These are phyloP conservation scores for Venturia pyrina DNA, from an alignment of 2,329 filamentous ascomycete genomes.

Conservation along the genomic window DNA sequence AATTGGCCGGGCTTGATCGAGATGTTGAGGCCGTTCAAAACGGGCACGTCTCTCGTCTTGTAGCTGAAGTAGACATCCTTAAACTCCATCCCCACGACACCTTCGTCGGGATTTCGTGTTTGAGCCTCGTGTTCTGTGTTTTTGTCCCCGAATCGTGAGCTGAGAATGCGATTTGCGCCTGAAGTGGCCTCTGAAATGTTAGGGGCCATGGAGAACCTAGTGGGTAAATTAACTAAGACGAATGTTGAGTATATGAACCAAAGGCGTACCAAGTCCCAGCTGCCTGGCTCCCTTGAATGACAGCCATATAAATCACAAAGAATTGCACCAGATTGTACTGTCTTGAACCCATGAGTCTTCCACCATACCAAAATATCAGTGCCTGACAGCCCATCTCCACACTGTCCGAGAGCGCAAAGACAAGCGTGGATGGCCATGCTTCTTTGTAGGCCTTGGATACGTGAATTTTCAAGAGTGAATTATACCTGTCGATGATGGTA, in stretches of 20 bases:
- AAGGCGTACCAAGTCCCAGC: conserved; percentile 25
- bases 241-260: too few relatives aligned
- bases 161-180: conserved; percentile 28
- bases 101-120: conserved; percentile 13
- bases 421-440: conserved; percentile 50
- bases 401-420: conserved; percentile 63
- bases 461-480: conserved; percentile 47
- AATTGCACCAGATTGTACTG: conserved; percentile 40
- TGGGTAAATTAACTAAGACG: too few relatives aligned
- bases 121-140: conserved; percentile 15
- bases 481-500: conserved; percentile 52
- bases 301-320: conserved; percentile 43
- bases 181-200: conserved; percentile 26
- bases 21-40: conserved; percentile 36
- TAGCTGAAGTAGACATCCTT: conserved; percentile 18
- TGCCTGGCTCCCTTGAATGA: conserved; percentile 34
- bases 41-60: conserved; percentile 20
- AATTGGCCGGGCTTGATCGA: conserved; percentile 52
- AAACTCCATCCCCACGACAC: conserved; percentile 20
- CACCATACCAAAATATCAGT: conserved; percentile 46
- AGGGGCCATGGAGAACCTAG: conserved; percentile 32
- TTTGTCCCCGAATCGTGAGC: conserved; percentile 19
- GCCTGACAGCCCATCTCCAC: conserved; percentile 54
- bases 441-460: conserved; percentile 50
- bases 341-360: conserved; percentile 29